Base-by-base conservation (phyloP, 345 rosid species). In the Combretum micranthum region DNA sequence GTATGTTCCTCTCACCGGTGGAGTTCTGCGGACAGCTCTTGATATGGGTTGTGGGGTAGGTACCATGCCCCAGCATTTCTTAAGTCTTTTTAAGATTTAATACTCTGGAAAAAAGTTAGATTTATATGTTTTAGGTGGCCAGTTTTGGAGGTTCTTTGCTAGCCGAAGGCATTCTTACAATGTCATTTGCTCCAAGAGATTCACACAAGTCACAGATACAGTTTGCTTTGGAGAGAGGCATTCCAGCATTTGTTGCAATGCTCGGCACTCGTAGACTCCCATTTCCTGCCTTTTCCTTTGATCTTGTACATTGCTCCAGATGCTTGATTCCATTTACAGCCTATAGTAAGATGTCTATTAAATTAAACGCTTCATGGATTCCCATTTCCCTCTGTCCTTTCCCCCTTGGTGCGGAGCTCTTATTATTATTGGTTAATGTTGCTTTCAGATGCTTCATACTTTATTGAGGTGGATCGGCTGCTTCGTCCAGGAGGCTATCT, bases 31-130 rank as follows among this genome's bases (percentile, higher is more conserved):
- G 73, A 90, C 97, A 71, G 99, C 95, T 17, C 99, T 93, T 65
- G 99, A 93, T 53, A 90, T 93, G 97, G 97, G 97, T 74, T 93
- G 99, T 54, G 97, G 99, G 88, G 99, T 93, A 66, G 48, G 80
- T 63, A 11, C 39, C 57, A 4, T 60, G 21, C 63, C 47, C 20
- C 47, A 20, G 17, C 17, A 32, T 16, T 16, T 37, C 19, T 56
- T 23, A 15, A 47, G 22, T 17, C 53, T 55, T 47, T 6, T 15
- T 42, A 42, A 57, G 20, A 54, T 47, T 15, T 15, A 50, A 20
- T 44, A 48, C 12, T 55, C 63, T 23, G 44, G 43, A 25, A n/a
- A 61, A 53, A 55, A 22, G 25, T 19, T 32, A 11, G n/a, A 47
- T 52, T 64, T 15, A 32, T 62, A 46, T 8, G 32, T 50, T 57